These are phyloP conservation scores for Phytopythium sindhum DNA, from an alignment of 352 stramenopile species.

Conservation along the genomic window DNA sequence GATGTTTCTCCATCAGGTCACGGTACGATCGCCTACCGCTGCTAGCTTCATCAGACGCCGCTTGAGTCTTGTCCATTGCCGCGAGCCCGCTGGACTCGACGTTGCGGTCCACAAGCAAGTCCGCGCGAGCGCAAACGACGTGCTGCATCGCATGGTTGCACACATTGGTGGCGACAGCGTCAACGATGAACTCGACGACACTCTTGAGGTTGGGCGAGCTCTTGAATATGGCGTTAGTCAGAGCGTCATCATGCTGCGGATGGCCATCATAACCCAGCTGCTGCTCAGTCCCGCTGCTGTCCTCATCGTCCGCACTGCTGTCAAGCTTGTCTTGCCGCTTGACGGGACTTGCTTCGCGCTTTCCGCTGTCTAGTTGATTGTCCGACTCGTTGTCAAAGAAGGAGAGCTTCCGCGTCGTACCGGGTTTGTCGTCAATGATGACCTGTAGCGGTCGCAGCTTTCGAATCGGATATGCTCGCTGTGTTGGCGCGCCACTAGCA, in stretches of 20 bases:
- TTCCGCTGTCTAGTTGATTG: conserved; percentile 1
- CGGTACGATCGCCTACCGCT: conserved; percentile 19
- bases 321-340: conserved; percentile 4
- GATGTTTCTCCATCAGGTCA: conserved; percentile 35
- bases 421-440: conserved; percentile 25
- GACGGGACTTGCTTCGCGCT: background rate
- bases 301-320: background rate
- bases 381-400: background rate
- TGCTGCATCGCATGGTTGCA: conserved; percentile 52
- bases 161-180: conserved; percentile 51
- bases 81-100: background rate
- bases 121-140: conserved; percentile 35
- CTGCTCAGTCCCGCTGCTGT: background rate
- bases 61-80: background rate
- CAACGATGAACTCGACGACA: conserved; percentile 64
- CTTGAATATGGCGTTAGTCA: conserved; percentile 59
- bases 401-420: background rate
- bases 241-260: conserved; percentile 19
- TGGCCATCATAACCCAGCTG: background rate
- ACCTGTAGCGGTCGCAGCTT: conserved; percentile 67
- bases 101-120: conserved; percentile 32
- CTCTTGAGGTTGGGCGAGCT: conserved; percentile 49
- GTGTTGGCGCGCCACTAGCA: background rate
- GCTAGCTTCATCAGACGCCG: background rate
- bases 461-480: conserved; percentile 30